phyloP scores from a whole-genome alignment of 78 protist species.

The Dictyostelium citrinum region DNA sequence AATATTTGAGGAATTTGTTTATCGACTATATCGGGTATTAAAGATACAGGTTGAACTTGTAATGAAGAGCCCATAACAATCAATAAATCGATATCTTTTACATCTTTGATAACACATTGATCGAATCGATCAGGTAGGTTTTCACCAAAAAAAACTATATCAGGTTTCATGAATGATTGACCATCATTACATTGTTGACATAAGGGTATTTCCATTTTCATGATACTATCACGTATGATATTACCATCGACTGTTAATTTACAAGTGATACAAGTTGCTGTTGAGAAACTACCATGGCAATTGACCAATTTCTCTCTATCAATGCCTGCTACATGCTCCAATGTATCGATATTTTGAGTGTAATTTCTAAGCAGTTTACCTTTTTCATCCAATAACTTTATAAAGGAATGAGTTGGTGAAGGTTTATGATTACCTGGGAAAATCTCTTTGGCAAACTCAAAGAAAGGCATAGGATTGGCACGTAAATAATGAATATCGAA shows the following conservation, averaged over 20 bases:
- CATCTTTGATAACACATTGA: conserved; percentile 50
- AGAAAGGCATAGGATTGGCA: conserved; percentile 88
- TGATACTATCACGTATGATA: conserved; percentile 28
- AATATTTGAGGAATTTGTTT: conserved; percentile 53
- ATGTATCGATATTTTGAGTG: conserved; percentile 97
- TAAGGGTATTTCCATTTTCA: conserved; percentile 71
- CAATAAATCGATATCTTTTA: conserved; percentile 69
- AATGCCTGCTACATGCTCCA: conserved; percentile 89
- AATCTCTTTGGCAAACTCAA: conserved; percentile 86
- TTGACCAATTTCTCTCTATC: conserved; percentile 73
- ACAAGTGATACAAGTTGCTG: conserved; percentile 75
- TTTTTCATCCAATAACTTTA: conserved; percentile 72
- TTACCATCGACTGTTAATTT: neutral
- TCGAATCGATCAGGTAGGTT: conserved; percentile 84
- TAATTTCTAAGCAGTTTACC: conserved; percentile 87
- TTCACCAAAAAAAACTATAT: conserved; percentile 93
- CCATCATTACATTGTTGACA: conserved; percentile 59
- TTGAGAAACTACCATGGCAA: conserved; percentile 90
- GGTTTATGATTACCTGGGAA: conserved; percentile 89
- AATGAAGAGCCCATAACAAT: conserved; percentile 85
- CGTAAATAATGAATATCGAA: conserved; percentile 77
- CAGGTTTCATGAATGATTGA: conserved; percentile 73
- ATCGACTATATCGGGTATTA: conserved; percentile 44
- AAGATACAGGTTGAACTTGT: conserved; percentile 80
- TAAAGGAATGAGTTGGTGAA: conserved; percentile 90